Conservation (phyloP, 1,284 basidiomycete species). For the Cerioporus squamosus region DNA sequence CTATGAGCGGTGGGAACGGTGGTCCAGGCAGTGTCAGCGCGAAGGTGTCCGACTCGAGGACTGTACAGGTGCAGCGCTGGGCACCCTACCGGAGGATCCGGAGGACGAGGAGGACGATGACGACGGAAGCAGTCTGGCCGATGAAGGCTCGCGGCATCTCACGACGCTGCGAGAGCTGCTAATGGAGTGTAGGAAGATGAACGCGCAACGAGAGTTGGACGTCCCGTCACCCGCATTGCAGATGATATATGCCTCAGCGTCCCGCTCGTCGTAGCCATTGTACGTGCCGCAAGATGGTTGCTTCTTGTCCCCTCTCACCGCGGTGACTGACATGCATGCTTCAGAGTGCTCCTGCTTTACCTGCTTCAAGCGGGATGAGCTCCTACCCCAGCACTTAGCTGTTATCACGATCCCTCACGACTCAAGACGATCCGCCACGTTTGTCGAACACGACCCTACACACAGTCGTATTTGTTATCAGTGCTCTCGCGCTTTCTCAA, state of each 20-base stretch:
- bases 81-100: conserved; percentile 55
- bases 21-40: conserved; percentile 57
- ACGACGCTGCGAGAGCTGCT: conserved; percentile 51
- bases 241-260: conserved; percentile 20
- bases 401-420: no score
- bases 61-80: conserved; percentile 64
- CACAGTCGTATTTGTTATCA: neutral
- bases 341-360: no score
- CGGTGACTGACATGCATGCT: no score
- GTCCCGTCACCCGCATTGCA: conserved; percentile 17
- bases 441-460: neutral
- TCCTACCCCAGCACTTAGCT: no score
- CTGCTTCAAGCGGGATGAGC: no score
- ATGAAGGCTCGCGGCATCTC: conserved; percentile 33
- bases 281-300: neutral
- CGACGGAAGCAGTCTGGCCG: conserved; percentile 33
- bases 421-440: neutral
- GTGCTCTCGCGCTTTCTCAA: conserved; percentile 18
- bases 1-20: conserved; percentile 67
- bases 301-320: neutral
- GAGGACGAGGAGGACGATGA: conserved; percentile 40
- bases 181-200: conserved; percentile 54
- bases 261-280: conserved; percentile 12
- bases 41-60: conserved; percentile 64
- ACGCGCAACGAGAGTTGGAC: conserved; percentile 21